phyloP scores from a whole-genome alignment of 2,329 filamentous ascomycete genomes.

The Ilyonectria sp. region DNA sequence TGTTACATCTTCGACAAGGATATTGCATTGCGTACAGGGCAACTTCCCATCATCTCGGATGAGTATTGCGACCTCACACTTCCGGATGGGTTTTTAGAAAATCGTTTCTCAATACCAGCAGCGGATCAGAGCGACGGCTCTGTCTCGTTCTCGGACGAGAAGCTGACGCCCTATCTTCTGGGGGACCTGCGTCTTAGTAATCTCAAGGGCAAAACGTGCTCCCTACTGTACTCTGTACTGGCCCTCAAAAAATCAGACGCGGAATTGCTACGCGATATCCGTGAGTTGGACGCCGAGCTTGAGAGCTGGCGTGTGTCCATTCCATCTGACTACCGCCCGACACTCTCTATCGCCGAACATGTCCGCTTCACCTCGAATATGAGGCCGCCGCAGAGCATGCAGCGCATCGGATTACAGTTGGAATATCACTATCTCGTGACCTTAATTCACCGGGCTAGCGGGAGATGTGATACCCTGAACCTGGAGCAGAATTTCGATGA shows the following conservation, averaged over 20 bases:
- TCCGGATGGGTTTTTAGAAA: too few species aligned
- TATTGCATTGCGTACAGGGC: constrained; percentile 66
- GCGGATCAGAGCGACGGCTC: too few species aligned
- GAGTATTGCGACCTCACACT: too few species aligned
- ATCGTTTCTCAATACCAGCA: too few species aligned
- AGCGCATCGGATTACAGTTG: constrained; percentile 63
- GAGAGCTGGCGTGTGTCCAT: constrained; percentile 69
- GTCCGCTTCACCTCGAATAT: constrained; percentile 41
- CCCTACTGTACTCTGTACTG: constrained; percentile 67
- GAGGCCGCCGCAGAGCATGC: constrained; percentile 58
- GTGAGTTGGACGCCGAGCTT: constrained; percentile 70
- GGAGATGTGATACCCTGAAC: constrained; percentile 48
- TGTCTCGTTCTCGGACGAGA: too few species aligned
- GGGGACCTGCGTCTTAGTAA: constrained; percentile 65
- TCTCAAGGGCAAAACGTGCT: constrained; percentile 66
- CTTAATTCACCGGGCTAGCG: constrained; percentile 69
- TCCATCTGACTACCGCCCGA: constrained; percentile 61
- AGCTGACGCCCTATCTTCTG: constrained; percentile 54
- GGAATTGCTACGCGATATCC: constrained; percentile 68
- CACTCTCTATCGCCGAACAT: constrained; percentile 56
- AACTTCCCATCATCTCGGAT: constrained; percentile 65
- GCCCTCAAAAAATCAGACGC: constrained; percentile 66
- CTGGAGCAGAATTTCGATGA: constrained; percentile 21
- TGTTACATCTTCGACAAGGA: constrained; percentile 70
- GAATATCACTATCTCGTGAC: constrained; percentile 71